Evolutionary conservation across 306 rosid genomes (phyloP).

Genomic region (Acacia acuminata): DNA sequence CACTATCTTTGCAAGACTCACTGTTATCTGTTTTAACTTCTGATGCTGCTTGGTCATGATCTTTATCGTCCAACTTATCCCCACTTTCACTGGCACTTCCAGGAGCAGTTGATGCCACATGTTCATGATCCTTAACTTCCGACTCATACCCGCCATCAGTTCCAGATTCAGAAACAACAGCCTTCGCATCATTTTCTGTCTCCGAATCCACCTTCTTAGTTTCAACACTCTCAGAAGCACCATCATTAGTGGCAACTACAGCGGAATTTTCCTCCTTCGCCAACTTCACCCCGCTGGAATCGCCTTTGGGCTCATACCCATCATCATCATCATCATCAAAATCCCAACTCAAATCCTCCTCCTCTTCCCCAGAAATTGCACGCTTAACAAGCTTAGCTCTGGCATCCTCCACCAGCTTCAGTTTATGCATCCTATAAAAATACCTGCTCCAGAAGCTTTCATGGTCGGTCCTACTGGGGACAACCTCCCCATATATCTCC

Average conservation of each 20-base stretch:
- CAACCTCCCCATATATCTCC: constrained; percentile 62
- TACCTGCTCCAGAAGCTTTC: constrained; percentile 81
- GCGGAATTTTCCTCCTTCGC: constrained; percentile 24
- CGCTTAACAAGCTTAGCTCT: constrained; percentile 84
- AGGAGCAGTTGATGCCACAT: constrained; percentile 35
- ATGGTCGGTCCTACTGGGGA: constrained; percentile 52
- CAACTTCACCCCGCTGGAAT: constrained; percentile 35
- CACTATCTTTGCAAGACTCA: constrained; percentile 80
- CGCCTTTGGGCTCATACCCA: constrained; percentile 39
- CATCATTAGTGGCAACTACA: constrained; percentile 13
- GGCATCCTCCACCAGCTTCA: constrained; percentile 74
- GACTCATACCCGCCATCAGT: constrained; percentile 34
- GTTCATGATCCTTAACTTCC: constrained; percentile 23
- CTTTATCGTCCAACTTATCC: constrained; percentile 40
- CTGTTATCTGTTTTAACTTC: constrained; percentile 54
- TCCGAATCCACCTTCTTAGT: constrained; percentile 26
- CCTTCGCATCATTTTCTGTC: constrained; percentile 30
- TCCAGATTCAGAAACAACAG: constrained; percentile 33
- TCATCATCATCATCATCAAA: constrained; percentile 48
- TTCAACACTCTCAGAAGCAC: constrained; percentile 27
- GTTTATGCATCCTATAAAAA: constrained; percentile 67
- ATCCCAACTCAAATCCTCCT: constrained; percentile 97
- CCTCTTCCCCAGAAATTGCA: constrained; percentile 66
- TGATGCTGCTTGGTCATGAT: constrained; percentile 37
- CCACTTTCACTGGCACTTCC: constrained; percentile 34